Percentiles rank a stretch among this genome's conserved stretches.
phyloP scores from a whole-genome alignment of 441 rosid genomes.

The Brassica hybrid region DNA sequence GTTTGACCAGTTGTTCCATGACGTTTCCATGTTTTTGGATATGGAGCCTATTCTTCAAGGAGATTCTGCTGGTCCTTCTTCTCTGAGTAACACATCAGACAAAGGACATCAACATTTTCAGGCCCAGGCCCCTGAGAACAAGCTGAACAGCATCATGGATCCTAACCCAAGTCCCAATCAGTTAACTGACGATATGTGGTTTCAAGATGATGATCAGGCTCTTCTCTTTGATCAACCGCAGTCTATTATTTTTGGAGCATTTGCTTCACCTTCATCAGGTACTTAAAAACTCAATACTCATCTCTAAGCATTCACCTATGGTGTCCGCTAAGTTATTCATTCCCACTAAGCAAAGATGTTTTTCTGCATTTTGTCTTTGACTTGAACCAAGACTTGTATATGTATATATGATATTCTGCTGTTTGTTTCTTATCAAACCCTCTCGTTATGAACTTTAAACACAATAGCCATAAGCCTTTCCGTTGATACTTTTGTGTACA shows the following conservation, averaged over 20 bases:
- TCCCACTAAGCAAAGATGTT: neutral
- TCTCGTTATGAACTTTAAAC: slow-evolving; percentile 33
- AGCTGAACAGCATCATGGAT: slow-evolving; percentile 37
- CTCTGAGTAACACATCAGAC: slow-evolving; percentile 34
- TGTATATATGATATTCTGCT: slow-evolving; percentile 12
- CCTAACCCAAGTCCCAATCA: slow-evolving; percentile 38
- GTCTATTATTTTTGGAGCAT: slow-evolving; percentile 36
- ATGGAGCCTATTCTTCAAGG: slow-evolving; percentile 51
- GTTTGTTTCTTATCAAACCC: slow-evolving; percentile 41
- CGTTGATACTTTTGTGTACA: slow-evolving; percentile 29
- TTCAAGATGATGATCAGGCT: slow-evolving; percentile 47
- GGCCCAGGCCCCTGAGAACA: slow-evolving; percentile 27
- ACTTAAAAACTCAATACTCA: slow-evolving; percentile 38
- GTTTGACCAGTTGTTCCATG: slow-evolving; percentile 56
- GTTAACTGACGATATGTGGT: slow-evolving; percentile 47
- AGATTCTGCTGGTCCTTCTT: slow-evolving; percentile 28
- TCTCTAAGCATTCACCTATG: slow-evolving; percentile 13
- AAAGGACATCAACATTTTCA: slow-evolving; percentile 41
- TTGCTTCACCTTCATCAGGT: slow-evolving; percentile 58
- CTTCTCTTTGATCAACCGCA: slow-evolving; percentile 39
- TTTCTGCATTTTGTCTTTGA: slow-evolving; percentile 11
- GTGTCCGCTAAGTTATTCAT: neutral
- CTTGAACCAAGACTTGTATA: neutral
- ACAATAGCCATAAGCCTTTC: slow-evolving; percentile 35
- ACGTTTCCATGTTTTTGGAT: slow-evolving; percentile 64